Conservation (phyloP, 2,329 filamentous ascomycete genomes). For the Colletotrichum paranaense region DNA sequence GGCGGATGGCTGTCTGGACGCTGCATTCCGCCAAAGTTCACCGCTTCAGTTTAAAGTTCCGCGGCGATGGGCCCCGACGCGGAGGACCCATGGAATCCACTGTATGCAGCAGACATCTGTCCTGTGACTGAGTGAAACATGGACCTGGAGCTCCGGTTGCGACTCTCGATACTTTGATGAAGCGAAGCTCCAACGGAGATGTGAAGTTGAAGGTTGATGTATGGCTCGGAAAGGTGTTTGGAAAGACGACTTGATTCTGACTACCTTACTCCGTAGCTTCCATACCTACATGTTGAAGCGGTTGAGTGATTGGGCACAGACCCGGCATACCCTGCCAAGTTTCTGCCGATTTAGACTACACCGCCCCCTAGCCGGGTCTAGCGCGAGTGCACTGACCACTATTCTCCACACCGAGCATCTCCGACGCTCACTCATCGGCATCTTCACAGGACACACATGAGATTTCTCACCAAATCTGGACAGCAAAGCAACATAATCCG, state of each 20-base stretch:
- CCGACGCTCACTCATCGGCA: background rate
- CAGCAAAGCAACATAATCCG: no score
- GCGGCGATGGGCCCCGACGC: background rate
- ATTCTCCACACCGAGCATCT: background rate
- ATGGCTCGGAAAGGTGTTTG: background rate
- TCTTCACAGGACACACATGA: background rate
- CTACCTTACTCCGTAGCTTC: background rate
- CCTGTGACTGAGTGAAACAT: background rate
- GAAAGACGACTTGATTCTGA: background rate
- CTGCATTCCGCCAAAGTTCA: background rate
- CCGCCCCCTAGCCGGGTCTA: background rate
- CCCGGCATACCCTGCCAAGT: background rate
- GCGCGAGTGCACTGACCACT: background rate
- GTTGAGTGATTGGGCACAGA: background rate
- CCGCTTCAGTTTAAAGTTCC: constrained; percentile 5
- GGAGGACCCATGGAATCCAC: background rate
- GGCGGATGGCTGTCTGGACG: background rate
- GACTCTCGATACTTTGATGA: background rate
- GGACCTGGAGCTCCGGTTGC: background rate
- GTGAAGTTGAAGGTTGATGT: background rate
- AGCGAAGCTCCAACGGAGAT: no score
- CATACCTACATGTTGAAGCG: background rate
- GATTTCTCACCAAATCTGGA: background rate
- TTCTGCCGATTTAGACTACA: background rate
- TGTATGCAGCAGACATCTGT: background rate